Conservation (phyloP, 768 basidiomycete genomes). For the Russula dissimulans region DNA sequence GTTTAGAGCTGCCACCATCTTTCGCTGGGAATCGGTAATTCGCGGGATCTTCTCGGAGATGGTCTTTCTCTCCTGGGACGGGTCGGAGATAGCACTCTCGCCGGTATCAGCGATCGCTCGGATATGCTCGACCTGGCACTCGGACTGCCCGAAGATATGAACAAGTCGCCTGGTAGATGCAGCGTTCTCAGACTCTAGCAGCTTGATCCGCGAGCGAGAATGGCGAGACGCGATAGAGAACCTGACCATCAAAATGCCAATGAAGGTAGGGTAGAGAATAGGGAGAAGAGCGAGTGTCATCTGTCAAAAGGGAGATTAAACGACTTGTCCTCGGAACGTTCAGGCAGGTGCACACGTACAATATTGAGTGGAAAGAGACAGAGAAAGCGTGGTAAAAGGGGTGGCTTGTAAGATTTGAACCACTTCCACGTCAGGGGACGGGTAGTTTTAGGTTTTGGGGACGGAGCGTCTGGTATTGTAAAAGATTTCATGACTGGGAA, state of each 20-base stretch:
- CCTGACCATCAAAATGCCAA: constrained; percentile 46
- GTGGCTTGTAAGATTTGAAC: constrained; percentile 12
- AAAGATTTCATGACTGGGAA: constrained; percentile 16
- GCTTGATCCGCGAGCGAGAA: constrained; percentile 56
- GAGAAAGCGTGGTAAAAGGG: constrained; percentile 8
- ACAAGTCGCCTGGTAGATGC: constrained; percentile 42
- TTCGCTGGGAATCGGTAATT: constrained; percentile 47
- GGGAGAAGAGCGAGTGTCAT: constrained; percentile 49
- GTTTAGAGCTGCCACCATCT: constrained; percentile 53
- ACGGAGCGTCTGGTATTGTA: constrained; percentile 4
- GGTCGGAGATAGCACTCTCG: constrained; percentile 27
- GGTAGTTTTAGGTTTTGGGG: constrained; percentile 1
- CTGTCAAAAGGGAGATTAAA: constrained; percentile 25
- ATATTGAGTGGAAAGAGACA: constrained; percentile 59
- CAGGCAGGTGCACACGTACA: constrained; percentile 32
- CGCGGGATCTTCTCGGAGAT: constrained; percentile 24
- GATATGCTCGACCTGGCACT: constrained; percentile 50
- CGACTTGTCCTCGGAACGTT: not conserved
- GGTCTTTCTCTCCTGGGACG: not conserved
- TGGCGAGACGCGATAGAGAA: constrained; percentile 47
- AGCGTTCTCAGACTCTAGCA: constrained; percentile 46
- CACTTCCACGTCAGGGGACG: not conserved
- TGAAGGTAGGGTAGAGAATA: constrained; percentile 49
- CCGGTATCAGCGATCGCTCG: constrained; percentile 44
- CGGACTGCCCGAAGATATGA: constrained; percentile 48